Percentiles rank a stretch among this genome's conserved stretches.
Conservation (phyloP, 2,329 filamentous ascomycete species). For the Cladorrhinum sp. region DNA sequence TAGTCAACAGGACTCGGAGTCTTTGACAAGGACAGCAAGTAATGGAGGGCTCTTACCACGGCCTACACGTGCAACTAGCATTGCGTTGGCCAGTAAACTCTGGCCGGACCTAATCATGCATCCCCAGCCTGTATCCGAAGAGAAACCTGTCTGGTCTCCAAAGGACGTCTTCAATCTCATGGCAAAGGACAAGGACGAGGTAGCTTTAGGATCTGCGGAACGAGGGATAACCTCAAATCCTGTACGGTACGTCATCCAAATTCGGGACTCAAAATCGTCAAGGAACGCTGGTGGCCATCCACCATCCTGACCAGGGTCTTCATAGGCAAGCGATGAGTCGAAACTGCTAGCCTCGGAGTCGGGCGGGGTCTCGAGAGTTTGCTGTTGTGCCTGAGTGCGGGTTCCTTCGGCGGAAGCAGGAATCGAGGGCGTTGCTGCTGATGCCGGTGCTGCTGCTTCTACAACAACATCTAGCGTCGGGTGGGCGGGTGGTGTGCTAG, state of each 20-base stretch:
- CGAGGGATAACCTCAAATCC: slow-evolving; percentile 80
- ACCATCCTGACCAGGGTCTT: slow-evolving; percentile 43
- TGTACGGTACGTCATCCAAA: slow-evolving; percentile 96
- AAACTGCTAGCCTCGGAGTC: slow-evolving; percentile 51
- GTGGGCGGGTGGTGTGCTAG: slow-evolving; percentile 25
- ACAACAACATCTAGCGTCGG: slow-evolving; percentile 3
- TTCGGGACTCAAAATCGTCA: slow-evolving; percentile 85
- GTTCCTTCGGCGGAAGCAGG: neutral
- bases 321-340: slow-evolving; percentile 50
- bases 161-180: slow-evolving; percentile 82
- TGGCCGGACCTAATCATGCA: slow-evolving; percentile 99
- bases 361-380: slow-evolving; percentile 44
- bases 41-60: slow-evolving; percentile 56
- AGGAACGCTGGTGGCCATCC: slow-evolving; percentile 85
- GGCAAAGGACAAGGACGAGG: slow-evolving; percentile 71
- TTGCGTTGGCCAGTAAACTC: slow-evolving; percentile 83
- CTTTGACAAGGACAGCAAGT: neutral
- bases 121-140: slow-evolving; percentile 93
- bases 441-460: neutral
- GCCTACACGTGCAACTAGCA: slow-evolving; percentile 70
- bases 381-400: slow-evolving; percentile 16
- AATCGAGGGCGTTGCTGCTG: slow-evolving; percentile 10
- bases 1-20: neutral
- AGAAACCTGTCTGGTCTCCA: slow-evolving; percentile 76
- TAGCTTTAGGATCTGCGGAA: slow-evolving; percentile 69